Base-by-base conservation (phyloP, 352 stramenopile genomes). In the Peronospora destructor region DNA sequence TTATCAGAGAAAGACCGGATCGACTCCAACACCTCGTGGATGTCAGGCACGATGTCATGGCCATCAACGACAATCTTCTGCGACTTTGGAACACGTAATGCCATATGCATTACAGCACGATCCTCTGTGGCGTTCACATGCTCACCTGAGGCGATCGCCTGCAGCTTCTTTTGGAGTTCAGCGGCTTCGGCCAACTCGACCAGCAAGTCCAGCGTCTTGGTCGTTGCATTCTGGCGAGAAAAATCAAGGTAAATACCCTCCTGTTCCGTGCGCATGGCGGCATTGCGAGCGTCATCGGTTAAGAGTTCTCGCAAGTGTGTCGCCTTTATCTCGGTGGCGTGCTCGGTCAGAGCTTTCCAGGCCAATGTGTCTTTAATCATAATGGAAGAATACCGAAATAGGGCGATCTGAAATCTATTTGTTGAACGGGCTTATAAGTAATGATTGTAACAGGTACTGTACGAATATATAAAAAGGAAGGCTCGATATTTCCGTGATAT, bases 51-150 rank as follows among this genome's bases (percentile, higher is more conserved):
- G 16, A 98, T 92, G 73, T 98, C 89, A 53, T 88, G 80, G 35
- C 93, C 95, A 66, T 98, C 95, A 3, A 98, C 89, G 14, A 93
- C 43, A 30, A 98, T 71, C 60, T 76, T 58, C 55, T 93, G 68
- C 44, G 64, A 75, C 39, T 70, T 84, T 45, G 56, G 91, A 58
- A 93, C 90, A 19, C 96, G 82, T 48, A 99, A 73, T 4, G 95
- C 87, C 62, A 98, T 95, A 79, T 99, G 97, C 59, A 98, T 79
- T 12, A 98, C 97, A 0, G 94, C 87, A 47, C 95, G 82, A 56
- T 95, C 80, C 72, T 99, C 96, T 1, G 96, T 99, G 16, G 67
- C 77, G 67, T 99, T 99, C 30, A 99, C 95, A 41, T 97, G 82
- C 54, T 88, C 84, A 29, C 97, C 97, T 4, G 53, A 76, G 26